These are phyloP conservation scores for Suhomyces bolitotheri DNA, from an alignment of 1,139 yeast genomes.

Conservation along the genomic window DNA sequence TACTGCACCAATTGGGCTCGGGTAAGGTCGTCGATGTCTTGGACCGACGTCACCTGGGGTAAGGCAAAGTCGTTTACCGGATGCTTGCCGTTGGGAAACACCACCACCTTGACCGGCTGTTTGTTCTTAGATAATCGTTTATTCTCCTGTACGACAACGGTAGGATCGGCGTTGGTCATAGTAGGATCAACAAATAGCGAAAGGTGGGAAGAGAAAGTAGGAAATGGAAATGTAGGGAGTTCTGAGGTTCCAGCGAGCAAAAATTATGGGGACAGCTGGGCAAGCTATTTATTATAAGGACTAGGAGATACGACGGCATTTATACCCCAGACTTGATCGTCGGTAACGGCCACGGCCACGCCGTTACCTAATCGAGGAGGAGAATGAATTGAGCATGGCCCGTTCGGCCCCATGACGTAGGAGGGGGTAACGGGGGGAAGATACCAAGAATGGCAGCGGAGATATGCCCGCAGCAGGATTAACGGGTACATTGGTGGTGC, in stretches of 20 bases:
- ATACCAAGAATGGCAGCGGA: background rate
- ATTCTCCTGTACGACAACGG: conserved; percentile 10
- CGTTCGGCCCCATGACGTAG: conserved; percentile 6
- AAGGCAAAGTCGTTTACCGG: conserved; percentile 12
- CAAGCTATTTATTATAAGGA: no score
- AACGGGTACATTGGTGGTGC: no score
- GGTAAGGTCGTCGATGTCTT: conserved; percentile 12
- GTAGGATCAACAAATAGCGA: no score
- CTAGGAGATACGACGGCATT: conserved; percentile 1
- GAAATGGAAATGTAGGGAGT: no score
- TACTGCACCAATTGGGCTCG: conserved; percentile 11
- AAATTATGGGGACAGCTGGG: background rate
- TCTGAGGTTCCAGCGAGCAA: background rate
- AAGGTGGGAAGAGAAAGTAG: background rate
- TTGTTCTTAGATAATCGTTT: conserved; percentile 8
- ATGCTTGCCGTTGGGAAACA: conserved; percentile 12
- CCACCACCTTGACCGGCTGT: conserved; percentile 8
- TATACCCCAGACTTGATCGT: conserved; percentile 5
- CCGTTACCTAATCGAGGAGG: conserved; percentile 1
- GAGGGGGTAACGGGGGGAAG: conserved; percentile 1
- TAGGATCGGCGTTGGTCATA: no score
- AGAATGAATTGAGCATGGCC: no score
- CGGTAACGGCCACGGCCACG: conserved; percentile 3
- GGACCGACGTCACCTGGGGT: conserved; percentile 11
- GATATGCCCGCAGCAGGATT: background rate